Conservation (phyloP, 2,329 filamentous ascomycete species). For the Pseudogymnoascus sp. region DNA sequence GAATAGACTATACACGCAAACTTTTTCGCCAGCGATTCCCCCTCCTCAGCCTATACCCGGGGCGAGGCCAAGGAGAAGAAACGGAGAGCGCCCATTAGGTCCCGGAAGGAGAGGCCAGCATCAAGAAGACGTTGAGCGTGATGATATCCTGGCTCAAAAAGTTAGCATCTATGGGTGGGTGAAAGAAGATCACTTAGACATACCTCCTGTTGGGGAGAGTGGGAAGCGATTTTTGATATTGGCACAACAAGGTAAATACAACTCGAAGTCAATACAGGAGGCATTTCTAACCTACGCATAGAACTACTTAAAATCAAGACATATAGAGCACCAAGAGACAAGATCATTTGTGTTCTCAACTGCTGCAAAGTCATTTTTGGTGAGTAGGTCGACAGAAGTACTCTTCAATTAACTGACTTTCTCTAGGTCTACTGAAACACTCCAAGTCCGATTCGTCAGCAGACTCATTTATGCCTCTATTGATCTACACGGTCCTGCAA, state of each 20-base stretch:
- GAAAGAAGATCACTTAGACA: slow-evolving; percentile 85
- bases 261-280: neutral
- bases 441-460: slow-evolving; percentile 90
- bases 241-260: slow-evolving; percentile 67
- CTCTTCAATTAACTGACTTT: slow-evolving; percentile 15
- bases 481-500: slow-evolving; percentile 93
- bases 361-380: slow-evolving; percentile 99
- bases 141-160: slow-evolving; percentile 93
- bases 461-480: slow-evolving; percentile 86
- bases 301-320: slow-evolving; percentile 94
- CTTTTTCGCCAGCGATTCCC: slow-evolving; percentile 89
- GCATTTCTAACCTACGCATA: slow-evolving; percentile 31
- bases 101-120: slow-evolving; percentile 90
- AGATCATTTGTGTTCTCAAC: slow-evolving; percentile 96
- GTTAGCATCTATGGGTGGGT: slow-evolving; percentile 97
- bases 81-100: slow-evolving; percentile 59
- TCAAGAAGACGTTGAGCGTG: slow-evolving; percentile 93
- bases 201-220: slow-evolving; percentile 73
- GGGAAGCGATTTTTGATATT: slow-evolving; percentile 80
- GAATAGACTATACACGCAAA: slow-evolving; percentile 93
- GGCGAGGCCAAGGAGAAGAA: slow-evolving; percentile 59
- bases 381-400: slow-evolving; percentile 31
- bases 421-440: slow-evolving; percentile 72
- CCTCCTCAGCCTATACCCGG: slow-evolving; percentile 65
- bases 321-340: slow-evolving; percentile 93